These are phyloP conservation scores for Dillenia turbinata DNA, from an alignment of 164 flowering plant genomes.

Conservation along the genomic window DNA sequence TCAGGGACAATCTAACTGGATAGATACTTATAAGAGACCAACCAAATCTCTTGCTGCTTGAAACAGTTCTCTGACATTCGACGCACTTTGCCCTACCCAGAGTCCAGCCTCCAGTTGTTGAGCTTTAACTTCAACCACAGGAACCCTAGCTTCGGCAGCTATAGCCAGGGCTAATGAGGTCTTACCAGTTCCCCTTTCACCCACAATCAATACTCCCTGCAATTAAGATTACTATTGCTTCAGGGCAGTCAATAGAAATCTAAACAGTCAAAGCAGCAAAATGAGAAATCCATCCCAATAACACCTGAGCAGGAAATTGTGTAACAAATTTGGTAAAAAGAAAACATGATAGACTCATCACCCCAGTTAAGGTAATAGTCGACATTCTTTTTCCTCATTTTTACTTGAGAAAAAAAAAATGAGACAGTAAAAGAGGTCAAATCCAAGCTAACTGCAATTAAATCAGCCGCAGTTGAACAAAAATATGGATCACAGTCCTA, in stretches of 20 bases:
- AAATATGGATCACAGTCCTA: too few relatives aligned
- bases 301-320: too few relatives aligned
- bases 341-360: neutral
- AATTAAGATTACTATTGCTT: neutral
- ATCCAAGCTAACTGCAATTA: too few relatives aligned
- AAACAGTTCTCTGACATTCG: constrained; percentile 90
- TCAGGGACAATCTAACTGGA: neutral
- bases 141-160: constrained; percentile 95
- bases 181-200: constrained; percentile 96
- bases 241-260: too few relatives aligned
- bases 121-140: constrained; percentile 84
- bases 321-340: neutral
- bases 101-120: constrained; percentile 87
- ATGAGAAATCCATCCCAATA: too few relatives aligned
- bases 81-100: constrained; percentile 98
- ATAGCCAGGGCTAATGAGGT: constrained; percentile 89
- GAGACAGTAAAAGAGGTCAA: too few relatives aligned
- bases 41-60: constrained; percentile 98
- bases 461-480: too few relatives aligned
- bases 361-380: neutral
- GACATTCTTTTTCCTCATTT: too few relatives aligned
- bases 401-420: too few relatives aligned
- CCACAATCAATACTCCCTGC: constrained; percentile 99
- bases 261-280: too few relatives aligned
- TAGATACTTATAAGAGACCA: constrained; percentile 7